Conservation (phyloP, 768 basidiomycete genomes). For the Naganishia vaughanmartiniae region DNA sequence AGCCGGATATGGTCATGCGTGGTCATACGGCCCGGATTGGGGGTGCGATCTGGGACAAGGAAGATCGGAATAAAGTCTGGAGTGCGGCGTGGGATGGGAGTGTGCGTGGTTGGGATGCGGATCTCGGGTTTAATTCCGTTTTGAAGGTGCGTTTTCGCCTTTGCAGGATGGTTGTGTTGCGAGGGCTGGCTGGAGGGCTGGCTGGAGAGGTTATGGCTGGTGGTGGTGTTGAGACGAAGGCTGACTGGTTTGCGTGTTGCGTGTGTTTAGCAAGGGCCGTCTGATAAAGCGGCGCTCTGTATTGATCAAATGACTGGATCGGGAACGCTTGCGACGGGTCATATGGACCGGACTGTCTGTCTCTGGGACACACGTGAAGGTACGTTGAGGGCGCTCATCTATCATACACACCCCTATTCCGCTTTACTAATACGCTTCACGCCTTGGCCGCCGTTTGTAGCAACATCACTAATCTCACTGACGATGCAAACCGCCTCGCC, state of each 20-base stretch:
- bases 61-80: constrained; percentile 53
- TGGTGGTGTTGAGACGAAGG: not conserved
- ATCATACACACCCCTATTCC: not conserved
- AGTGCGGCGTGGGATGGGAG: constrained; percentile 84
- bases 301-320: constrained; percentile 51
- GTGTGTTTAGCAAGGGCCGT: constrained; percentile 49
- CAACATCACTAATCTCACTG: constrained; percentile 53
- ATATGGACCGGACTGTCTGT: constrained; percentile 54
- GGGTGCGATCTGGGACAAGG: constrained; percentile 61
- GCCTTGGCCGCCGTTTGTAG: constrained; percentile 25
- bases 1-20: constrained; percentile 69
- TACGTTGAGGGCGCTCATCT: constrained; percentile 29
- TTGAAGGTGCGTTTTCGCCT: constrained; percentile 47
- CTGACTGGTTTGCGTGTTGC: not conserved
- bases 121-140: constrained; percentile 57
- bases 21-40: constrained; percentile 82
- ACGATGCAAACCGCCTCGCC: constrained; percentile 52
- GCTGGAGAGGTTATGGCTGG: too few relatives aligned
- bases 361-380: constrained; percentile 55
- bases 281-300: constrained; percentile 53
- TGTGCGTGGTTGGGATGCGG: constrained; percentile 80
- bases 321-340: constrained; percentile 52
- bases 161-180: too few relatives aligned
- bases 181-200: too few relatives aligned
- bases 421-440: not conserved